Percentiles rank a stretch among this genome's conserved stretches.
Conservation (phyloP, 2,329 filamentous ascomycete species). For the Endoconidiophora laricicola region DNA sequence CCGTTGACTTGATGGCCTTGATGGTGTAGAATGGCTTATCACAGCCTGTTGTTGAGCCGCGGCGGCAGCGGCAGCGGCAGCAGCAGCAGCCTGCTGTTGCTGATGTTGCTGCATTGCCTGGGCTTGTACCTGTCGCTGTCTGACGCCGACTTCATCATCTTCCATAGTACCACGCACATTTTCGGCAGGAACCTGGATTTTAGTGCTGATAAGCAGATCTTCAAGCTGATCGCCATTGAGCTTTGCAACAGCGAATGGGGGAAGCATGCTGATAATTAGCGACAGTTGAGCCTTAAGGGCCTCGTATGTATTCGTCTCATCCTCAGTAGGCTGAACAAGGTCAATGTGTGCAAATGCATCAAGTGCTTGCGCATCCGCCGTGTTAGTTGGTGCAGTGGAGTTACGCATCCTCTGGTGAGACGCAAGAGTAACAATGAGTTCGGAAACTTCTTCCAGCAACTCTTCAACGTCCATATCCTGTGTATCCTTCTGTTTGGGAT, state of each 20-base stretch:
- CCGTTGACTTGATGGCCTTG: conserved; percentile 4
- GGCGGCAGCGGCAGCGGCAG: too few species aligned
- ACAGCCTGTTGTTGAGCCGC: conserved; percentile 4
- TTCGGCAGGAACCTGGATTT: conserved; percentile 53
- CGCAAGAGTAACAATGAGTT: conserved; percentile 57
- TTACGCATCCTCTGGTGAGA: conserved; percentile 70
- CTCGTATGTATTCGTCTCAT: conserved; percentile 47
- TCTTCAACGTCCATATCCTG: conserved; percentile 54
- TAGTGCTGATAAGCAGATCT: conserved; percentile 66
- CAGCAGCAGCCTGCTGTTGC: too few species aligned
- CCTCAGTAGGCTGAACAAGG: conserved; percentile 48
- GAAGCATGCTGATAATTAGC: conserved; percentile 56
- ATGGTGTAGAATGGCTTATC: conserved; percentile 1
- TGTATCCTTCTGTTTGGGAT: conserved; percentile 33
- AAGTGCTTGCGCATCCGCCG: conserved; percentile 44
- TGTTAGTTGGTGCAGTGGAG: conserved; percentile 43
- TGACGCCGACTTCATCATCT: conserved; percentile 53
- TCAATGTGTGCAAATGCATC: conserved; percentile 53
- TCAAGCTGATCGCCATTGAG: conserved; percentile 74
- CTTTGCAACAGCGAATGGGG: conserved; percentile 73
- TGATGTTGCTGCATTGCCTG: conserved; percentile 16
- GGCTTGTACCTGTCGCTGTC: conserved; percentile 30
- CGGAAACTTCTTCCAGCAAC: conserved; percentile 54
- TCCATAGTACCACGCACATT: conserved; percentile 69
- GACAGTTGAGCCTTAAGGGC: conserved; percentile 59